Evolutionary conservation across 257 asterid species (phyloP).

Genomic region (Rubia yunnanensis): DNA sequence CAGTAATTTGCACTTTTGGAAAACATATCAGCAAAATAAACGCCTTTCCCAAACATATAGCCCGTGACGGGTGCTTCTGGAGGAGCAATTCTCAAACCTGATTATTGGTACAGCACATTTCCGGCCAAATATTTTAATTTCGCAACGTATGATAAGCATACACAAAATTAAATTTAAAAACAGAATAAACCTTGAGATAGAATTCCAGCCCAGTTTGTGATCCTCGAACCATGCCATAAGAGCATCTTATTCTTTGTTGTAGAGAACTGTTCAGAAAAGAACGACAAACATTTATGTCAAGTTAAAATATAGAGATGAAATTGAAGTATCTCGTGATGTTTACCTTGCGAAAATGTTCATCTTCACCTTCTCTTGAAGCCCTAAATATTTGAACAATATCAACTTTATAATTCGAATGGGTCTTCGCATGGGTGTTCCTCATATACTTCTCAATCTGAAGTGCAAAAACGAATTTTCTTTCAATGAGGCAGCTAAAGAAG

Average conservation of each 20-base stretch:
- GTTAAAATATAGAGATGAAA: not conserved
- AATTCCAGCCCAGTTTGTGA: conserved; percentile 92
- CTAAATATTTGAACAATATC: conserved; percentile 67
- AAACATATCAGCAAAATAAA: conserved; percentile 97
- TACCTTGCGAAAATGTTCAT: conserved; percentile 63
- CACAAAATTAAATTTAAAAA: not conserved
- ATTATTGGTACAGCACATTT: conserved; percentile 13
- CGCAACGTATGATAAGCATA: not conserved
- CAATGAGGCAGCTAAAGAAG: conserved; percentile 10
- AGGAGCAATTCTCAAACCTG: conserved; percentile 96
- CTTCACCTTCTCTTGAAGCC: conserved; percentile 77
- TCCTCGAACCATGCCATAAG: conserved; percentile 96
- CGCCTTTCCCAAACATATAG: conserved; percentile 97
- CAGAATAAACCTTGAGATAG: conserved; percentile 63
- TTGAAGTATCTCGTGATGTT: not conserved
- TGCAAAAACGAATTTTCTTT: conserved; percentile 9
- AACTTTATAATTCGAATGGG: conserved; percentile 59
- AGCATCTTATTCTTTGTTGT: conserved; percentile 70
- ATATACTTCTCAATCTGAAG: conserved; percentile 70
- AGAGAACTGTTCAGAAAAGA: conserved; percentile 44
- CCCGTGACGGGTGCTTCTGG: conserved; percentile 96
- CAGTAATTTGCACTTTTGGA: conserved; percentile 96
- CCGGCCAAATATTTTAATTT: conserved; percentile 9
- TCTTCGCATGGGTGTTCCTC: conserved; percentile 85
- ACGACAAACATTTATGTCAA: conserved; percentile 5